A percentile compares a stretch with the other conserved stretches of the same genome.
phyloP scores from a whole-genome alignment of 345 rosid species.

The Eucalyptus pauciflora region DNA sequence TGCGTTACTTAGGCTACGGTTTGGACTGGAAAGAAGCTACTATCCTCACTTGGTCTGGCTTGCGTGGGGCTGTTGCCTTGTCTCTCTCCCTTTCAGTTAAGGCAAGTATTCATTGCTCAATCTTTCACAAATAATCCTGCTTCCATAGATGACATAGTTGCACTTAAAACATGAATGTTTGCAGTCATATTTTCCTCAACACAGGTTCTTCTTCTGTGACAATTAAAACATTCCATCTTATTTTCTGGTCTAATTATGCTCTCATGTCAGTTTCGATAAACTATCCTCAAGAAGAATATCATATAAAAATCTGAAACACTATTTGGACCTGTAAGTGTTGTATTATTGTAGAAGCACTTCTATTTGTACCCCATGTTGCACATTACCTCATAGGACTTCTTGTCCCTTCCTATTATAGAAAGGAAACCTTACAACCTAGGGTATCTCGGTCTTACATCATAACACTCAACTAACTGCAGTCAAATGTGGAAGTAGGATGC shows the following conservation, averaged over 20 bases:
- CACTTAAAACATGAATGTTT: neutral
- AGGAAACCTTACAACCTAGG: neutral
- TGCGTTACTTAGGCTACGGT: conserved; percentile 73
- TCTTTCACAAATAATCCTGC: neutral
- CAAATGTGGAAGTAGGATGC: neutral
- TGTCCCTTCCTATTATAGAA: neutral
- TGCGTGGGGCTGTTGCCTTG: conserved; percentile 92
- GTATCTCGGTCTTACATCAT: neutral
- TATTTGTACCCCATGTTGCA: neutral
- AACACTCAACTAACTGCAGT: neutral
- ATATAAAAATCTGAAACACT: neutral
- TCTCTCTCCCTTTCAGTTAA: conserved; percentile 84
- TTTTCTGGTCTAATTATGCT: neutral
- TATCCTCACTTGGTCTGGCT: conserved; percentile 86
- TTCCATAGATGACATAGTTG: neutral
- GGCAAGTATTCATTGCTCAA: conserved; percentile 36
- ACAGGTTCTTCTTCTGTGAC: neutral
- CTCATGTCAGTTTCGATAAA: neutral
- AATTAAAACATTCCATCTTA: neutral
- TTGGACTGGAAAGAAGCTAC: conserved; percentile 88
- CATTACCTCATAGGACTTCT: neutral
- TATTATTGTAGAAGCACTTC: neutral
- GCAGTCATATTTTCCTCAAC: neutral
- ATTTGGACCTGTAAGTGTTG: neutral
- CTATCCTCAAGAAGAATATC: neutral